Evolutionary conservation across 495 filamentous ascomycete species (phyloP).

Genomic region (Neurospora terricola): DNA sequence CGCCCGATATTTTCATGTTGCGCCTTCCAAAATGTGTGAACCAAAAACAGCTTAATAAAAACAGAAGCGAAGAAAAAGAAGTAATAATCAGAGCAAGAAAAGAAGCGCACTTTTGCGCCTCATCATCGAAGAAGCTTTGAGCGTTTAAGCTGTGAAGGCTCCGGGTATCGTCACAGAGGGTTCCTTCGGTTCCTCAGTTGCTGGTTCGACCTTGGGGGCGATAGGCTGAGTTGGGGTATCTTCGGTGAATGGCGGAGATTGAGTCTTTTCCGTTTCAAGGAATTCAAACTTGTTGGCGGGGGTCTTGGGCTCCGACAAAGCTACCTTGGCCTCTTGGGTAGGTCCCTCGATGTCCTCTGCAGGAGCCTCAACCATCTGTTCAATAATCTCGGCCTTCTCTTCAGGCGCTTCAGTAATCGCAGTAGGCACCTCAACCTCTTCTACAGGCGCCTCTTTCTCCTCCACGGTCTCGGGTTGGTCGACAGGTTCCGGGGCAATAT

Average conservation of each 20-base stretch:
- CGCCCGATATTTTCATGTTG: not conserved
- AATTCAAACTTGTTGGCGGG: not conserved
- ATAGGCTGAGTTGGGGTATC: conserved; percentile 3
- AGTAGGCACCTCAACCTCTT: not conserved
- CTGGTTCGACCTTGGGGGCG: not conserved
- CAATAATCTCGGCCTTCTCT: not conserved
- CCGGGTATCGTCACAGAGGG: conserved; percentile 10
- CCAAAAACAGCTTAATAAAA: not conserved
- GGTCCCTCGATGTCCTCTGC: not conserved
- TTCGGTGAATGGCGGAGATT: not conserved
- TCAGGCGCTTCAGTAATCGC: not conserved
- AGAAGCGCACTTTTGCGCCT: not conserved
- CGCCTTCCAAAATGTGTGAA: not conserved
- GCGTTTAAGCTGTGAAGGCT: not conserved
- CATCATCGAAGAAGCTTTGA: not conserved
- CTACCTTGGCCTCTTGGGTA: not conserved
- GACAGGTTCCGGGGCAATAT: not conserved
- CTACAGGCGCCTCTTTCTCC: not conserved
- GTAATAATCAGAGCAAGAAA: not conserved
- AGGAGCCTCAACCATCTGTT: not conserved
- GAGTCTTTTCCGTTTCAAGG: not conserved
- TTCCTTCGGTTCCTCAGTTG: not conserved
- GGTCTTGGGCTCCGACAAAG: not conserved
- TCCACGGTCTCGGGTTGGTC: not conserved
- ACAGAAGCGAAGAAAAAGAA: not conserved